These are phyloP conservation scores for Postia placenta DNA, from an alignment of 768 basidiomycete genomes.

Conservation along the genomic window DNA sequence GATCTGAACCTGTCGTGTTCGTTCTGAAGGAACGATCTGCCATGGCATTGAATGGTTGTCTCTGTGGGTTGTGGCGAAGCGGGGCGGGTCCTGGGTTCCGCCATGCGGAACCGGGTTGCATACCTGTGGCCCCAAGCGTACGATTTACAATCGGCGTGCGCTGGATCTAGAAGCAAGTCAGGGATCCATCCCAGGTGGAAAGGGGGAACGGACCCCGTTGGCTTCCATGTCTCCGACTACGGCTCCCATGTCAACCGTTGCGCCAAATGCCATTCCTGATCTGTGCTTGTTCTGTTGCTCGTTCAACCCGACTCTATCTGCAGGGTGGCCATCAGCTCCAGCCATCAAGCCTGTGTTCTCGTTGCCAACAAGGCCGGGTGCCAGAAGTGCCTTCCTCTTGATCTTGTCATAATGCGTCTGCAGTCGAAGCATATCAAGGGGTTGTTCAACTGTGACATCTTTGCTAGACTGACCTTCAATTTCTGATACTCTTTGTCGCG, in stretches of 20 bases:
- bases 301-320: constrained; percentile 3
- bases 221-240: constrained; percentile 64
- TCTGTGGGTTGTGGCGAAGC: constrained; percentile 32
- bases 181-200: background rate
- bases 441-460: background rate
- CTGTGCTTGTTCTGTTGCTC: constrained; percentile 13
- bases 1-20: constrained; percentile 19
- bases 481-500: constrained; percentile 86
- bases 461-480: constrained; percentile 52
- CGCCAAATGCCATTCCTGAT: constrained; percentile 18
- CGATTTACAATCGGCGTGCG: constrained; percentile 61
- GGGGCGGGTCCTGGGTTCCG: constrained; percentile 26
- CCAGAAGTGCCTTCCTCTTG: constrained; percentile 74
- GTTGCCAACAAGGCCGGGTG: constrained; percentile 23
- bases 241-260: constrained; percentile 39
- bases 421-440: background rate
- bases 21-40: constrained; percentile 21
- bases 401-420: constrained; percentile 77
- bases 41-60: constrained; percentile 30
- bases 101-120: constrained; percentile 21
- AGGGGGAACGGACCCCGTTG: constrained; percentile 40
- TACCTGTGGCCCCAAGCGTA: constrained; percentile 17
- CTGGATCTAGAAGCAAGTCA: constrained; percentile 48
- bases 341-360: constrained; percentile 7
- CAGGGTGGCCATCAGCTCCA: constrained; percentile 7